Evolutionary conservation across 2,329 filamentous ascomycete species (phyloP).

Genomic region (Meredithiella fracta): DNA sequence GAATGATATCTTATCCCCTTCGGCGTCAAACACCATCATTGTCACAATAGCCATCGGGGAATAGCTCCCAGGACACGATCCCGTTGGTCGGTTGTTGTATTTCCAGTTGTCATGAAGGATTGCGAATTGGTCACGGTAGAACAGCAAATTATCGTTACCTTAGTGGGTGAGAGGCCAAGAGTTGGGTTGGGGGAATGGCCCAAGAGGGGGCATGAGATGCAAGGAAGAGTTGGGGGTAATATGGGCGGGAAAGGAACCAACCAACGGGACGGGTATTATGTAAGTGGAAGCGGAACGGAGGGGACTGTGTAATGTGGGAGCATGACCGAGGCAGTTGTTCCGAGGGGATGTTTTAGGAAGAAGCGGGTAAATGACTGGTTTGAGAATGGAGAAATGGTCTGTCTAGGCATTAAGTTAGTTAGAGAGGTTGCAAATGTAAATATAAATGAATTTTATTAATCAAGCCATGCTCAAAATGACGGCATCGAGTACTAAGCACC

Average conservation of each 20-base stretch:
- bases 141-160: too few species aligned
- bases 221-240: not conserved
- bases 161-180: not conserved
- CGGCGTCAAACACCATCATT: not conserved
- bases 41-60: not conserved
- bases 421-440: too few species aligned
- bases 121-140: not conserved
- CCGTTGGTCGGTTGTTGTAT: not conserved
- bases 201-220: not conserved
- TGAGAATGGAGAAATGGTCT: too few species aligned
- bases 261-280: not conserved
- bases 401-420: too few species aligned
- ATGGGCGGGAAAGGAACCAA: not conserved
- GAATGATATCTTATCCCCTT: not conserved
- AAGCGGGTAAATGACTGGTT: too few species aligned
- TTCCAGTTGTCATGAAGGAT: constrained; percentile 8
- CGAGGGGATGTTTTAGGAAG: too few species aligned
- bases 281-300: not conserved
- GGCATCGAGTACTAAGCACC: too few species aligned
- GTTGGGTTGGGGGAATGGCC: not conserved
- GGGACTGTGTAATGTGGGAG: not conserved
- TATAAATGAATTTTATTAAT: too few species aligned
- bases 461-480: too few species aligned
- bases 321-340: not conserved
- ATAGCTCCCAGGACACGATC: not conserved